Percentiles rank a stretch among this genome's conserved stretches.
phyloP scores from a whole-genome alignment of 768 basidiomycete genomes.

The Leccinum truebloodii region DNA sequence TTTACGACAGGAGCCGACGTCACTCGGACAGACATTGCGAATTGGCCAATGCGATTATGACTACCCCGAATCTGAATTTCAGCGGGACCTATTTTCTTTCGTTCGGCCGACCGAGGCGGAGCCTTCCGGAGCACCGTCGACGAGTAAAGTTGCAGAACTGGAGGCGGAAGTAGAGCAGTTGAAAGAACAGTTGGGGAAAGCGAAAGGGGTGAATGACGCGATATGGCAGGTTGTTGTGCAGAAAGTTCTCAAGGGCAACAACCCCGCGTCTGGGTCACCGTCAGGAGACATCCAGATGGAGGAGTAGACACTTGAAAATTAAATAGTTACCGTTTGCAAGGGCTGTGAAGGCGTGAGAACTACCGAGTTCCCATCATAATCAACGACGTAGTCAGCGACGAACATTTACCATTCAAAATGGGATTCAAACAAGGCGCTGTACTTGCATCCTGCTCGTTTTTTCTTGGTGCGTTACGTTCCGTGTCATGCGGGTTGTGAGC shows the following conservation, averaged over 20 bases:
- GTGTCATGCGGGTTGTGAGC: constrained; percentile 17
- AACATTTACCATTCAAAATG: constrained; percentile 45
- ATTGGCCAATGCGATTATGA: constrained; percentile 25
- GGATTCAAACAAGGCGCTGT: constrained; percentile 90
- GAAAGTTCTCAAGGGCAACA: constrained; percentile 42
- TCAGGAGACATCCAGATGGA: constrained; percentile 12
- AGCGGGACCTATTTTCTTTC: constrained; percentile 68
- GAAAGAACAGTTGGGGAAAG: constrained; percentile 71
- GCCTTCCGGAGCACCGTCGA: constrained; percentile 39
- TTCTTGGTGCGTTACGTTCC: constrained; percentile 64
- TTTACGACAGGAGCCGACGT: background rate
- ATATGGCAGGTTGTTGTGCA: constrained; percentile 92
- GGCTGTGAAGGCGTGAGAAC: constrained; percentile 30
- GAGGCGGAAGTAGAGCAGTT: constrained; percentile 70
- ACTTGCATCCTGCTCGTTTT: constrained; percentile 84
- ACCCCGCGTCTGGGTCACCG: background rate
- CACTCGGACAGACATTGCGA: constrained; percentile 17
- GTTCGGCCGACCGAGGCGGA: constrained; percentile 43
- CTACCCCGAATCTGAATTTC: constrained; percentile 57
- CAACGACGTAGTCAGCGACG: background rate
- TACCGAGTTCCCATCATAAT: background rate
- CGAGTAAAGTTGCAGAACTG: constrained; percentile 63
- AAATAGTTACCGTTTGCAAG: background rate
- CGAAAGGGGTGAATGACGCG: constrained; percentile 88
- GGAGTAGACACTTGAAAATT: constrained; percentile 5